Base-by-base conservation (phyloP, 2,329 filamentous ascomycete genomes). In the Thielaviopsis musarum region DNA sequence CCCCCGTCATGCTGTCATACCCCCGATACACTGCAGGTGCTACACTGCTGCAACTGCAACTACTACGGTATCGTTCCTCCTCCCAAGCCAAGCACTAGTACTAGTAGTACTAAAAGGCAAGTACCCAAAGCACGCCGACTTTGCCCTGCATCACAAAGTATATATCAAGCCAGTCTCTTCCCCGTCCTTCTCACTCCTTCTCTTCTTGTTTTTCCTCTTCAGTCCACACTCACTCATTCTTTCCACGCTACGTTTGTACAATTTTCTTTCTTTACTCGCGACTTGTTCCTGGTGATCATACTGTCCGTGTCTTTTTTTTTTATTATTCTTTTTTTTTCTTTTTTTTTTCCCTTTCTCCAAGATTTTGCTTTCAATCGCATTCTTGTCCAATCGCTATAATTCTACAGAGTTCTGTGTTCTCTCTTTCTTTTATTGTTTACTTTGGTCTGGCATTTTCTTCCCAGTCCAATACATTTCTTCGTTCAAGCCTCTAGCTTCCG, bases 241-340 rank as follows among this genome's bases (percentile, higher is more conserved):
- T 41, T 61, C 52, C 52, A 41, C 30, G 19, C 51, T 49, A 38
- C 52, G 30, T 54, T 24, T 56, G 19, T 57, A 49, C 45, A 49
- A 49, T 19, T 52, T 57, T 41, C 41, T 26, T 56, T 61, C 57
- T 56, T 52, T 61, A 41, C 59, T 57, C 41, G 51, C 55, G 60
- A 59, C 60, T 53, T 59, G 60, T 56, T 62, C 60, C 60, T 62
- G 58, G 58, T 58, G 58, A 62, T 58, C 58, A 55, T 34, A 17
- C 57, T 52, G 58, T 59, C 61, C 55, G 22, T 62, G 52, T 58
- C 52, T 53, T 28, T 57, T 58, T 38, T 56, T 52, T 21, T 48
- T 15, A 45, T 58, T 58, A 56, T 60, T 55, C 52, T 59, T 58
- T 49, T 21, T 63, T 61, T 54, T 60, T 22, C 24, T 57, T 34